Evolutionary conservation across 1,284 basidiomycete genomes (phyloP).

Genomic region (Cryptococcus wingfieldii): DNA sequence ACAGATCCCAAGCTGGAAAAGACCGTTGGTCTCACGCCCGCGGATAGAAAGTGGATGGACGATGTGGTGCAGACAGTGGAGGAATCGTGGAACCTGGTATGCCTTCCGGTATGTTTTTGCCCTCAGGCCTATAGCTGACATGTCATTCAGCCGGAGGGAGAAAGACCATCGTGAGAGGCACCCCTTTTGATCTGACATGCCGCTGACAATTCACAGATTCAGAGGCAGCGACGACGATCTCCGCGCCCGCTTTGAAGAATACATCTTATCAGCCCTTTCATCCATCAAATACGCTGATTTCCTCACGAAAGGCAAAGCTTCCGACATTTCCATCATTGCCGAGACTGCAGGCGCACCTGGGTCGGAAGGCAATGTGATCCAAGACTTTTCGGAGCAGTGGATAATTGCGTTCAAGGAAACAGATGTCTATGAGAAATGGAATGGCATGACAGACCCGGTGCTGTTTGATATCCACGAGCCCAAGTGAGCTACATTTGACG

Average conservation of each 20-base stretch:
- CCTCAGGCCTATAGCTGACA: conserved; percentile 46
- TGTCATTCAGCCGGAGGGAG: conserved; percentile 19
- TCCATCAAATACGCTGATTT: conserved; percentile 81
- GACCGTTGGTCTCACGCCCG: conserved; percentile 73
- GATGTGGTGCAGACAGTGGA: conserved; percentile 74
- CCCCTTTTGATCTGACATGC: background rate
- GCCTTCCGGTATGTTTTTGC: background rate
- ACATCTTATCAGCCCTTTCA: conserved; percentile 51
- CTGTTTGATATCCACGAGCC: conserved; percentile 91
- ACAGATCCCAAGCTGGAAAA: conserved; percentile 74
- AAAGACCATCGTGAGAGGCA: conserved; percentile 17
- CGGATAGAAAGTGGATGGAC: conserved; percentile 96
- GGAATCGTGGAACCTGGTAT: conserved; percentile 64
- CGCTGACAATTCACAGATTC: conserved; percentile 51
- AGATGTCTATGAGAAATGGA: conserved; percentile 80
- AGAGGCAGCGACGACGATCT: conserved; percentile 91
- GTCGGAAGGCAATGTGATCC: conserved; percentile 47
- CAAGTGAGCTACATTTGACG: conserved; percentile 54
- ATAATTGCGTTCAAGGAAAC: conserved; percentile 77
- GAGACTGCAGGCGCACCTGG: conserved; percentile 10
- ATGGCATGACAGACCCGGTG: conserved; percentile 76
- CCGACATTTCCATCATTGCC: conserved; percentile 28
- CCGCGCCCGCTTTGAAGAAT: conserved; percentile 66
- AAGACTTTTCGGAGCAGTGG: conserved; percentile 80
- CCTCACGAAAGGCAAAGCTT: conserved; percentile 40